Evolutionary conservation across 345 rosid species (phyloP), one percentile per base, ranked within the genome.

Genomic region (Corchorus olitorius): DNA sequence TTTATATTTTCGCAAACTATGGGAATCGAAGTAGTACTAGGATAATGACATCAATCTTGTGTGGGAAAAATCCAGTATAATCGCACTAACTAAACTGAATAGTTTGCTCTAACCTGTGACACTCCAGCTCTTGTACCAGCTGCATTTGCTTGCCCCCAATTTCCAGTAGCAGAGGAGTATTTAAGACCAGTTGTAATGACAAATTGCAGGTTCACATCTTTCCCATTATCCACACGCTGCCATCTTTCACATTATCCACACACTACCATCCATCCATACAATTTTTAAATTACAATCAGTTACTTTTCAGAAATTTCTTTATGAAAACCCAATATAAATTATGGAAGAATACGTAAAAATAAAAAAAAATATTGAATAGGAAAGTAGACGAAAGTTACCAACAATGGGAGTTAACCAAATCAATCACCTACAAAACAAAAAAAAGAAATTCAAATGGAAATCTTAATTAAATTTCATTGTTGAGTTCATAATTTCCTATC

Each of bases 51-150:
- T 27, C 6, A 49, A 50, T 15, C 43, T 14, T 14, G 43, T 1
- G 33, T 14, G 22, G 14, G 20, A 55, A 49, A 65, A 68, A 49
- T 49, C 15, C 14, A 68, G 0, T 9, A 48, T 5, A 27, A 59
- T 4, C 4, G 7, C 65, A 72, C 15, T 19, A 71, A 39, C 15
- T 35, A n/a, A 62, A 73, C 55, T 61, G 43, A 55, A 78, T 33
- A 61, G 67, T 52, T 8, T n/a, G 70, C 43, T 78, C 54, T 75
- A 72, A 96, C 99, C 98, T 96, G 99, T 39, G 99, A 96, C 39
- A 96, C 99, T 88, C 99, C 99, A 74, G 99, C 99, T 82, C 99
- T 92, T 78, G 99, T 93, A 60, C 99, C 99, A 75, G 99, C 98
- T 39, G 99, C 98, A 83, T 93, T 96, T 77, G 99, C 97, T 85